Conservation (phyloP, 768 basidiomycete species). For the Lanmaoa rubissima region DNA sequence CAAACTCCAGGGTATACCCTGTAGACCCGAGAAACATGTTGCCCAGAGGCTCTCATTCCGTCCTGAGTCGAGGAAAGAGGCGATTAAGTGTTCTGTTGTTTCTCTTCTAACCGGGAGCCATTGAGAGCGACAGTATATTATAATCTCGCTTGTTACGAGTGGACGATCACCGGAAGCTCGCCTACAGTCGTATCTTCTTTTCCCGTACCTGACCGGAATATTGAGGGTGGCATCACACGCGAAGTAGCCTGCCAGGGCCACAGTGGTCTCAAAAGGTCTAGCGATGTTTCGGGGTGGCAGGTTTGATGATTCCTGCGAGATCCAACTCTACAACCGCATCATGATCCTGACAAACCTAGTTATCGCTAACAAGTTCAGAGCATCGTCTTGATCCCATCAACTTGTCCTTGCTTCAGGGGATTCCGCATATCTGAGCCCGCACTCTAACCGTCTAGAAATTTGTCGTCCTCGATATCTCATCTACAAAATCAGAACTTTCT, state of each 20-base stretch:
- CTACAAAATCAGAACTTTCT: neutral
- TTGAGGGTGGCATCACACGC: neutral
- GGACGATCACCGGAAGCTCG: neutral
- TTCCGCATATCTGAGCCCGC: neutral
- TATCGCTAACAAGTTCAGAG: too few relatives aligned
- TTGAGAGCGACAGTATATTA: neutral
- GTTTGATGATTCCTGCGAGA: neutral
- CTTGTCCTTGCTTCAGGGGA: neutral
- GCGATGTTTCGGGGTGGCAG: neutral
- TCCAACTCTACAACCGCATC: neutral
- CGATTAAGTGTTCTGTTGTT: neutral
- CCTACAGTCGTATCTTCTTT: neutral
- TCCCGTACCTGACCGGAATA: neutral
- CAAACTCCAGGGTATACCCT: neutral
- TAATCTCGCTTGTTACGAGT: neutral
- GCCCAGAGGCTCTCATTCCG: neutral
- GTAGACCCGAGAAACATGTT: neutral
- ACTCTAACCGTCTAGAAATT: neutral
- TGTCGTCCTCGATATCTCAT: neutral
- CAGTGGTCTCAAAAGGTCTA: neutral
- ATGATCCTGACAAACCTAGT: neutral
- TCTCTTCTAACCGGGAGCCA: neutral
- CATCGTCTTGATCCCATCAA: too few relatives aligned
- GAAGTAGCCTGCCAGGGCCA: neutral
- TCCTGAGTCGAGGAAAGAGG: too few relatives aligned